These are phyloP conservation scores for Quercus aquifolioides DNA, from an alignment of 306 rosid species.

Conservation along the genomic window DNA sequence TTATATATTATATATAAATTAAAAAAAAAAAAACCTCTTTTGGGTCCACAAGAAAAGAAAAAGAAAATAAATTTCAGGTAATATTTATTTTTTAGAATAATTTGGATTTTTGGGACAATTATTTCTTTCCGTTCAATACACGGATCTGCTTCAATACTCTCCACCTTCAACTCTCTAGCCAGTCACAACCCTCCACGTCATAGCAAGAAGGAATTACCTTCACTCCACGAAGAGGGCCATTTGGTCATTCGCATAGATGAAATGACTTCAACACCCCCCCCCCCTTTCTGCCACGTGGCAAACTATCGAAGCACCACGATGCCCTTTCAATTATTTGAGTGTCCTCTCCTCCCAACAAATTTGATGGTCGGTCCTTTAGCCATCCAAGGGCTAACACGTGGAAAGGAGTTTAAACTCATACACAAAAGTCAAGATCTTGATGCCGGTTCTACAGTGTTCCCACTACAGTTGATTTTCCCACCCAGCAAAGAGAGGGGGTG, in stretches of 20 bases:
- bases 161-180: not conserved
- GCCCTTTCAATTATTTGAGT: not conserved
- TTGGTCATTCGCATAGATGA: not conserved
- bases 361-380: not conserved
- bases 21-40: no score
- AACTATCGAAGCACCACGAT: not conserved
- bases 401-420: not conserved
- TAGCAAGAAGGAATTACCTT: not conserved
- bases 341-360: not conserved
- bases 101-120: not conserved
- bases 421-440: not conserved
- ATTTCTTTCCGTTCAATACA: constrained; percentile 31
- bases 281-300: constrained; percentile 14
- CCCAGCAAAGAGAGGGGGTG: no score
- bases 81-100: not conserved
- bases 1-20: not conserved
- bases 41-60: not conserved
- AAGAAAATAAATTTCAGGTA: not conserved
- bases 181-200: constrained; percentile 27
- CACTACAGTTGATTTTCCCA: not conserved
- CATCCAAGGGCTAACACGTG: not conserved
- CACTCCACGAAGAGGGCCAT: constrained; percentile 32
- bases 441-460: not conserved
- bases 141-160: not conserved
- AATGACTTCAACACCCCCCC: not conserved